Base-by-base conservation (phyloP, 2,329 filamentous ascomycete genomes). In the Xylaria sp. region DNA sequence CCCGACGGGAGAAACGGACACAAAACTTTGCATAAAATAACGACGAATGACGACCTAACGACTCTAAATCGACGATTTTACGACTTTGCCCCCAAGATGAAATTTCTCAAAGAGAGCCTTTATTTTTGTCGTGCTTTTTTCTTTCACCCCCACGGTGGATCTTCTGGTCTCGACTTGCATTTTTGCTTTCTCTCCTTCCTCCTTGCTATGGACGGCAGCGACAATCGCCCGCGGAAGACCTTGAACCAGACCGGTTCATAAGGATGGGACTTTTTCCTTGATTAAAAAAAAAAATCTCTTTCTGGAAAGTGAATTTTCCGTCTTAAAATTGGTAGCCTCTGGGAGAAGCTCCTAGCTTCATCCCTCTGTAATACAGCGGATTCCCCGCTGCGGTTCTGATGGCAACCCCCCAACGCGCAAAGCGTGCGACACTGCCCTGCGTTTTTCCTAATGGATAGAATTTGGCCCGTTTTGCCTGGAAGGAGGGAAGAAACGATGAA, bases 11-110 rank as follows among this genome's bases (percentile, higher is more conserved):
- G 73, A 72, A 67, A 72, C 69, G 75, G 71, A 77, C 71, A 77
- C 74, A 75, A 77, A 75, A 76, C 74, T 74, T 7, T 79, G 77
- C 77, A 79, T 78, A 78, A 74, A 79, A 75, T 72, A 51, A 72
- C 75, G 71, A 79, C 75, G 77, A 78, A 63, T 78, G 69, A 78
- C 75, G 76, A 79, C 71, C 64, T 78, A 62, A 78, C 75, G 77
- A 79, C 60, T 56, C 54, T 69, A 70, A 73, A 74, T 73, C 68
- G 71, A 77, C 71, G 74, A 77, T 67, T 57, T 76, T 74, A 74
- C 69, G 71, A 74, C 65, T 67, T 73, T 69, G 23, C 68, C 68
- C 70, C 67, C 64, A 66, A 66, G 69, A 70, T 65, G 64, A 70
- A 51, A 59, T 61, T 71, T 71, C 60, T 63, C 10, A 48, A 46